These are phyloP conservation scores for Athelia psychrophila DNA, from an alignment of 1,284 basidiomycete genomes.

Conservation along the genomic window DNA sequence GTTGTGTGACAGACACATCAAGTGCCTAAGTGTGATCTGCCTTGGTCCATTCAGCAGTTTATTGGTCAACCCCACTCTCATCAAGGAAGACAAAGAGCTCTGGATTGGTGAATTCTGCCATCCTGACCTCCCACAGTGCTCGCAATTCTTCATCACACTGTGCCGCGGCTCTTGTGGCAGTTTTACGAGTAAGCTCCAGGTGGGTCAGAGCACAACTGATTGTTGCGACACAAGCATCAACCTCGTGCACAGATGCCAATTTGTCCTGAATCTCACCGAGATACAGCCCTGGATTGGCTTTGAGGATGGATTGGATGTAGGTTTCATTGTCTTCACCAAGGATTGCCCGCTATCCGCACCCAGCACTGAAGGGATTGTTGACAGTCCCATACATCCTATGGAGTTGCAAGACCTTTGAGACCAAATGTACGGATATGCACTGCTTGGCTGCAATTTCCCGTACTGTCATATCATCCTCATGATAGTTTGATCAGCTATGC, in stretches of 20 bases:
- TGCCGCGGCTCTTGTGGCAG: not conserved
- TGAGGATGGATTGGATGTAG: conserved; percentile 4
- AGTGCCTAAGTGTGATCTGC: conserved; percentile 3
- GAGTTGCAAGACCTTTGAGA: no score
- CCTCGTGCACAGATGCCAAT: conserved; percentile 1
- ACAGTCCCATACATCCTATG: no score
- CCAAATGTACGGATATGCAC: no score
- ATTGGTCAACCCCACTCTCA: conserved; percentile 9
- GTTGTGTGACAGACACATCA: conserved; percentile 7
- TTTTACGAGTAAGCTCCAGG: not conserved
- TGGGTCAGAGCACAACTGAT: conserved; percentile 7
- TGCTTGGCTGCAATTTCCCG: no score
- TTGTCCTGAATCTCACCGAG: conserved; percentile 13
- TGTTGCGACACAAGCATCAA: conserved; percentile 10
- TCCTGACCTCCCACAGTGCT: not conserved
- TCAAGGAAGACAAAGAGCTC: not conserved
- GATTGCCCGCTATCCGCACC: no score
- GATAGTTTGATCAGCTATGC: no score
- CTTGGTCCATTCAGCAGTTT: conserved; percentile 5
- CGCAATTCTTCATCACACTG: not conserved
- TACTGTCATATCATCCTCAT: no score
- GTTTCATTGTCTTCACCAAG: conserved; percentile 1
- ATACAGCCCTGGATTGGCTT: conserved; percentile 9
- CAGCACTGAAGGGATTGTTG: no score
- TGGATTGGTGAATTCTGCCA: not conserved